A percentile compares a stretch with the other conserved stretches of the same genome.
Evolutionary conservation across 495 filamentous ascomycete genomes (phyloP).

Genomic region (Talaromyces liani): DNA sequence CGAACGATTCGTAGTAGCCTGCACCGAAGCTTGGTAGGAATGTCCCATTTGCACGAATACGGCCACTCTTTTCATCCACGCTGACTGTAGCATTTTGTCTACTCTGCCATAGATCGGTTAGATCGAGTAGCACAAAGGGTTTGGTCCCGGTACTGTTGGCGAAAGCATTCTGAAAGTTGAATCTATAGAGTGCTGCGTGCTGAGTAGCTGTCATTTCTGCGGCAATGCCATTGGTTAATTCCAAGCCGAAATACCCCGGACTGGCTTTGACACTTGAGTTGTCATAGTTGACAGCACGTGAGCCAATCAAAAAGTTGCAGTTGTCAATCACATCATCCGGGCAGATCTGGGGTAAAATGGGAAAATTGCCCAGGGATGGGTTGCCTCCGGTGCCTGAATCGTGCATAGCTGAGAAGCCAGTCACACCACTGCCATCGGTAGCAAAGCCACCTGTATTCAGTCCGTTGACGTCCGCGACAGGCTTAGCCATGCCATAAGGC

Average conservation of each 20-base stretch:
- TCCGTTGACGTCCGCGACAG: constrained; percentile 61
- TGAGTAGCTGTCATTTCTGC: constrained; percentile 65
- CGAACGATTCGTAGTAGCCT: constrained; percentile 46
- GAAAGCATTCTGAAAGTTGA: constrained; percentile 51
- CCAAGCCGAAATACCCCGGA: constrained; percentile 62
- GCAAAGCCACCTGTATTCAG: constrained; percentile 67
- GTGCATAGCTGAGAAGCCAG: constrained; percentile 58
- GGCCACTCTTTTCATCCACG: constrained; percentile 51
- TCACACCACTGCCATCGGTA: constrained; percentile 53
- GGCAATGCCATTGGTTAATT: constrained; percentile 48
- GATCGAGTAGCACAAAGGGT: constrained; percentile 57
- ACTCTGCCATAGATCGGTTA: constrained; percentile 59
- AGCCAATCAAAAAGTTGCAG: constrained; percentile 51
- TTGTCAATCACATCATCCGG: constrained; percentile 51
- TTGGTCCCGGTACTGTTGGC: constrained; percentile 28
- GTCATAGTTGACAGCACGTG: constrained; percentile 34
- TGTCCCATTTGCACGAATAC: constrained; percentile 57
- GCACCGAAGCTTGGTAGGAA: constrained; percentile 58
- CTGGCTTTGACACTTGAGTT: constrained; percentile 49
- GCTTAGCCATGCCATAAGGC: constrained; percentile 68
- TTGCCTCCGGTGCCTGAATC: constrained; percentile 62
- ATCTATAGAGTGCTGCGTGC: constrained; percentile 60
- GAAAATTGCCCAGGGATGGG: constrained; percentile 65
- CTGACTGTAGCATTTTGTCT: constrained; percentile 53
- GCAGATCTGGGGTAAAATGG: constrained; percentile 61